Conservation (phyloP, 2,329 filamentous ascomycete species). For the Grosmannia penicillata region DNA sequence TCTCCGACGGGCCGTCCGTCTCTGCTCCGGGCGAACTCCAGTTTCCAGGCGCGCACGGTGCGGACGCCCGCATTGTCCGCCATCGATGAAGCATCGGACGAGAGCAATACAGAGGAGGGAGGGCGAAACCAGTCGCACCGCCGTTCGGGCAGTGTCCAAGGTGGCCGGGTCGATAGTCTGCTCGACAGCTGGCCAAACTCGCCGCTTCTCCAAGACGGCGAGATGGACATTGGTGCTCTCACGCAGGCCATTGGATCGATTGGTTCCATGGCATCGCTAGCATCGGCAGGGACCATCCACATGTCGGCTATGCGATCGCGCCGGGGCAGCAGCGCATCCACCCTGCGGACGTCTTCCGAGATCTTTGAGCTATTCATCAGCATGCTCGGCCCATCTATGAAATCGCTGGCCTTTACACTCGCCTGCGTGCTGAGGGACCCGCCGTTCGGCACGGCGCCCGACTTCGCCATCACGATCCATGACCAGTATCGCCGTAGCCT, state of each 20-base stretch:
- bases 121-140: too few relatives aligned
- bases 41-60: slow-evolving; percentile 22
- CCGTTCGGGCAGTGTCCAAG: too few relatives aligned
- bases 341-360: slow-evolving; percentile 52
- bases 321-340: slow-evolving; percentile 10
- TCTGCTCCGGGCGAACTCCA: slow-evolving; percentile 15
- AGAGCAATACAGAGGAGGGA: slow-evolving; percentile 29
- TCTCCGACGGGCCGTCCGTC: slow-evolving; percentile 5
- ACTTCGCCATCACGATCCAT: slow-evolving; percentile 59
- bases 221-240: too few relatives aligned
- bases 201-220: too few relatives aligned
- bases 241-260: too few relatives aligned
- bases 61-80: slow-evolving; percentile 35
- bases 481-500: slow-evolving; percentile 70
- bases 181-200: too few relatives aligned
- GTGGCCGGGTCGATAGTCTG: too few relatives aligned
- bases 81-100: slow-evolving; percentile 48
- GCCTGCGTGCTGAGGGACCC: slow-evolving; percentile 79
- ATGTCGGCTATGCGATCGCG: too few relatives aligned
- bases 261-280: too few relatives aligned
- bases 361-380: slow-evolving; percentile 87
- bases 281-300: too few relatives aligned
- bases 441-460: slow-evolving; percentile 57
- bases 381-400: slow-evolving; percentile 85
- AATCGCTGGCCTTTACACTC: slow-evolving; percentile 83